phyloP scores from a whole-genome alignment of 192 early-diverging fungal species.

The Bifiguratus adelaidae region DNA sequence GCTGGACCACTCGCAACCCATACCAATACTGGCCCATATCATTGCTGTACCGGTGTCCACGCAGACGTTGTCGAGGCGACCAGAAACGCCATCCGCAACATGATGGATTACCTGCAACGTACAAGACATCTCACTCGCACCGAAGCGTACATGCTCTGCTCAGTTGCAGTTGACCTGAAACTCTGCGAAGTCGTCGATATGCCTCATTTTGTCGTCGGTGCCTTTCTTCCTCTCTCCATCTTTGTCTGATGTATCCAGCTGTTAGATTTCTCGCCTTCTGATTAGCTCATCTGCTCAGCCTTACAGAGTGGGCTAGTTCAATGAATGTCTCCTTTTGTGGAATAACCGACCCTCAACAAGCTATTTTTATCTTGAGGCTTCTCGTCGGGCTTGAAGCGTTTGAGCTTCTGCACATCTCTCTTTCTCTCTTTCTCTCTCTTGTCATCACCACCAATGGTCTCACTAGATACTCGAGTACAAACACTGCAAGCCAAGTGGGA shows the following conservation, averaged over 20 bases:
- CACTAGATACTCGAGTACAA: slow-evolving; percentile 18
- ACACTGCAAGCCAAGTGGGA: slow-evolving; percentile 50
- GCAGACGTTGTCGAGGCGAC: background rate
- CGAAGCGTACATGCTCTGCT: slow-evolving; percentile 1
- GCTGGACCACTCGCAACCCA: background rate
- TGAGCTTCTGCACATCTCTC: too few species aligned
- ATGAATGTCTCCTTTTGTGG: too few species aligned
- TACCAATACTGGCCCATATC: background rate
- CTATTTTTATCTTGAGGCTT: too few species aligned
- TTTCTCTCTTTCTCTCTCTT: too few species aligned
- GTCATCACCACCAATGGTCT: slow-evolving; percentile 7
- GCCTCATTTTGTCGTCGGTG: slow-evolving; percentile 1
- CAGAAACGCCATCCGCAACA: background rate
- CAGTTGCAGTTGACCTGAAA: background rate
- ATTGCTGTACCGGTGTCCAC: background rate
- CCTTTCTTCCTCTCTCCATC: background rate
- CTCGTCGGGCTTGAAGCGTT: too few species aligned
- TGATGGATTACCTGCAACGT: background rate
- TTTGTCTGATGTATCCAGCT: too few species aligned
- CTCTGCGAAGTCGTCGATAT: slow-evolving; percentile 1
- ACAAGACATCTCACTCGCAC: background rate
- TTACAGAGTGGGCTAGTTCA: too few species aligned
- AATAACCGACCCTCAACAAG: too few species aligned
- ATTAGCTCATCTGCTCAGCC: too few species aligned
- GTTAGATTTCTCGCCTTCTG: too few species aligned